A percentile compares a stretch with the other conserved stretches of the same genome.
Evolutionary conservation across 2,329 filamentous ascomycete species (phyloP).

Genomic region (Lachnellula hyalina): DNA sequence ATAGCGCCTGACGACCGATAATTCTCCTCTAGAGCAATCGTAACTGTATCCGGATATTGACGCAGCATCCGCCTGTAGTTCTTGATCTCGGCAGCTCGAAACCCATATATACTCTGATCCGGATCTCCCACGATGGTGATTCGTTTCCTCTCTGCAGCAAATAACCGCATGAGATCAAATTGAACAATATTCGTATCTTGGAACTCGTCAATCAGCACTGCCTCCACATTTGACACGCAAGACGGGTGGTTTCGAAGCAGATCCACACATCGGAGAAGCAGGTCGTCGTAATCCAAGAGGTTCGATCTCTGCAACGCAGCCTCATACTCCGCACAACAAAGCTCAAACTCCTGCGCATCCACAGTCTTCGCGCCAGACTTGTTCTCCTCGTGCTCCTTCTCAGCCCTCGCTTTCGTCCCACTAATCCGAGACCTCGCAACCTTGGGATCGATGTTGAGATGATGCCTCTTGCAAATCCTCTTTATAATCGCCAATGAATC

Average conservation of each 20-base stretch:
- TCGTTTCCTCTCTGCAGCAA: slow-evolving; percentile 65
- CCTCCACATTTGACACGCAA: slow-evolving; percentile 84
- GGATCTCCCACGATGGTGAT: slow-evolving; percentile 96
- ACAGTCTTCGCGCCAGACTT: slow-evolving; percentile 30
- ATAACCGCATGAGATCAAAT: slow-evolving; percentile 86
- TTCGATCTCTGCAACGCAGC: slow-evolving; percentile 69
- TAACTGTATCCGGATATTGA: slow-evolving; percentile 71
- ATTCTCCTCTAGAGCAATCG: slow-evolving; percentile 86
- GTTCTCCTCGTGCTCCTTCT: slow-evolving; percentile 35
- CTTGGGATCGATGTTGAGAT: slow-evolving; percentile 63
- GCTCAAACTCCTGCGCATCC: slow-evolving; percentile 60
- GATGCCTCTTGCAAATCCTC: slow-evolving; percentile 73
- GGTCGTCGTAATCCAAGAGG: slow-evolving; percentile 88
- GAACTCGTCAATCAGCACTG: slow-evolving; percentile 93
- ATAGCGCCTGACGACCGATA: slow-evolving; percentile 89
- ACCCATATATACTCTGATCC: slow-evolving; percentile 97
- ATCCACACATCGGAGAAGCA: slow-evolving; percentile 77
- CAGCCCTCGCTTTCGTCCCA: slow-evolving; percentile 55
- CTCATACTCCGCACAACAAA: slow-evolving; percentile 75
- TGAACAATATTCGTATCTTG: slow-evolving; percentile 96
- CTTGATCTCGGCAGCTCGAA: slow-evolving; percentile 85
- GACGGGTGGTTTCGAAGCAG: slow-evolving; percentile 67
- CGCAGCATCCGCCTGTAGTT: slow-evolving; percentile 75
- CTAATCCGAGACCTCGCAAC: slow-evolving; percentile 72
- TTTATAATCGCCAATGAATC: slow-evolving; percentile 77